Evolutionary conservation across 371 early-diverging fungal species (phyloP).

Genomic region (Mucor irregularis): DNA sequence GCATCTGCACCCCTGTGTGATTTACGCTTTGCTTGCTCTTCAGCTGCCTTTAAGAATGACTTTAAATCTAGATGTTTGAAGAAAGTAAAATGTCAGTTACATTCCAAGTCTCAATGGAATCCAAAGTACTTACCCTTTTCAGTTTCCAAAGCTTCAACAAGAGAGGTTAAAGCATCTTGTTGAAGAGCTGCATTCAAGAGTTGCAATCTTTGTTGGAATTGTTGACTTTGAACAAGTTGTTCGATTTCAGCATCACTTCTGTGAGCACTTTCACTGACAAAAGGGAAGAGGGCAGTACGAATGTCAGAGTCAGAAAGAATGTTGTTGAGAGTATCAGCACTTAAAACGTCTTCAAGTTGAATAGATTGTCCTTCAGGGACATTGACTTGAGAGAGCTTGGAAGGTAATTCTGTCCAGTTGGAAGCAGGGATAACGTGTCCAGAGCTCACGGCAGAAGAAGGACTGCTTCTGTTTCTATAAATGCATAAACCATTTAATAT

Average conservation of each 20-base stretch:
- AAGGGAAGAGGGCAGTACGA: slow-evolving; percentile 63
- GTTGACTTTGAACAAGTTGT: slow-evolving; percentile 64
- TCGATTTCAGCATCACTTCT: slow-evolving; percentile 56
- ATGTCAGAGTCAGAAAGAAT: slow-evolving; percentile 61
- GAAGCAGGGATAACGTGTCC: neutral
- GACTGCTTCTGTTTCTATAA: slow-evolving; percentile 4
- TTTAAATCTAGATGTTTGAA: slow-evolving; percentile 54
- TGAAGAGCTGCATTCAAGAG: slow-evolving; percentile 65
- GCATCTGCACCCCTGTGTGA: slow-evolving; percentile 34
- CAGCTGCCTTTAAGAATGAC: slow-evolving; percentile 66
- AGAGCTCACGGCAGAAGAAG: slow-evolving; percentile 7
- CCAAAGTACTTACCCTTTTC: slow-evolving; percentile 12
- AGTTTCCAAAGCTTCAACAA: slow-evolving; percentile 56
- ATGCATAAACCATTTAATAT: neutral
- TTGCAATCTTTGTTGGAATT: slow-evolving; percentile 71
- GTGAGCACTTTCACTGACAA: slow-evolving; percentile 54
- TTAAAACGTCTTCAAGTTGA: slow-evolving; percentile 50
- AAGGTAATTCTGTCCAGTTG: slow-evolving; percentile 9
- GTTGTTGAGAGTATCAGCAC: slow-evolving; percentile 49
- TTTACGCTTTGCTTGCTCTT: slow-evolving; percentile 58
- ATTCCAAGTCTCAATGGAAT: too few species aligned
- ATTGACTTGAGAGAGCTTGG: neutral
- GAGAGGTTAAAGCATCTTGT: slow-evolving; percentile 66
- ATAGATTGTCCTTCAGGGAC: slow-evolving; percentile 12
- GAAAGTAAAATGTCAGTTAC: neutral